Conservation (phyloP, 2,329 filamentous ascomycete genomes). For the Paecilomyces fulvus region DNA sequence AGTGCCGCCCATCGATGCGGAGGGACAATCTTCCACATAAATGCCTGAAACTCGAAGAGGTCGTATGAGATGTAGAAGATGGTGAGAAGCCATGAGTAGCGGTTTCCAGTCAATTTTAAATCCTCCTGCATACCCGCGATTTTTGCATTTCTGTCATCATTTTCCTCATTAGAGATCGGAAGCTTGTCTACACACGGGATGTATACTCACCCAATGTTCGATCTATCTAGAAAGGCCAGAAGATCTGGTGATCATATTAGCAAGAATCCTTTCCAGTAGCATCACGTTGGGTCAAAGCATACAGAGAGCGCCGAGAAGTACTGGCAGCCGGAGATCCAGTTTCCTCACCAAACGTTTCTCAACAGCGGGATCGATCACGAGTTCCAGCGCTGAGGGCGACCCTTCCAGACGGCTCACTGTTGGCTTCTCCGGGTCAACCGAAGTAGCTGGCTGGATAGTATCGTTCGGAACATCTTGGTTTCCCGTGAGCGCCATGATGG, state of each 20-base stretch:
- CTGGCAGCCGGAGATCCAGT: slow-evolving; percentile 27
- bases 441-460: background rate
- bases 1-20: slow-evolving; percentile 37
- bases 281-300: slow-evolving; percentile 4
- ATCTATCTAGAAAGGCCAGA: slow-evolving; percentile 41
- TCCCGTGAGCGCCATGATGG: background rate
- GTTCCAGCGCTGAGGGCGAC: background rate
- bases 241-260: slow-evolving; percentile 26
- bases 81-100: slow-evolving; percentile 44
- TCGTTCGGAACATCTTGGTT: background rate
- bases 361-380: slow-evolving; percentile 24
- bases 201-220: slow-evolving; percentile 38
- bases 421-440: background rate
- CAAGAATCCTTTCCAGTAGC: slow-evolving; percentile 1
- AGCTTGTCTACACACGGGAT: background rate
- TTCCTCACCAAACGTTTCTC: slow-evolving; percentile 30
- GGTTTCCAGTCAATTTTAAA: slow-evolving; percentile 38
- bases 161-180: background rate
- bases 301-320: slow-evolving; percentile 33
- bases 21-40: slow-evolving; percentile 38
- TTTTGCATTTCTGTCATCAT: slow-evolving; percentile 41
- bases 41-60: slow-evolving; percentile 31
- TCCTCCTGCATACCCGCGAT: slow-evolving; percentile 47
- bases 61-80: slow-evolving; percentile 47
- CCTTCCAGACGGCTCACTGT: background rate